These are phyloP conservation scores for Chlamydomonas applanata DNA, from an alignment of 139 green algal genomes.

Conservation along the genomic window DNA sequence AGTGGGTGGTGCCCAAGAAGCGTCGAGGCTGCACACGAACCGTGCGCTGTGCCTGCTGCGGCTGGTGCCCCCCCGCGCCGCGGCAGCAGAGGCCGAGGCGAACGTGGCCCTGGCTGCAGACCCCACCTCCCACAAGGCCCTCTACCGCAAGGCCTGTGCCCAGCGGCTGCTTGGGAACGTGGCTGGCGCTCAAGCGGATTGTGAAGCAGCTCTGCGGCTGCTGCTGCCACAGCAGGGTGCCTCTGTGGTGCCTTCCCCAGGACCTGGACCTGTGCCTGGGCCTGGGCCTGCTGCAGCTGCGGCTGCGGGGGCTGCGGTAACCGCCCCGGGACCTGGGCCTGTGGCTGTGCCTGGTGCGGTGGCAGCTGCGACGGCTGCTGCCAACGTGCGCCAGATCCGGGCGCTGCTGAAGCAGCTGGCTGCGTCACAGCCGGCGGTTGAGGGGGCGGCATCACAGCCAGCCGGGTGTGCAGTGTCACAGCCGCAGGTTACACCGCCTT, in stretches of 20 bases:
- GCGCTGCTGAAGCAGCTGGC: not conserved
- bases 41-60: conserved; percentile 11
- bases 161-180: conserved; percentile 9
- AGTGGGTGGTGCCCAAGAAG: not conserved
- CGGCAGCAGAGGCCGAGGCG: conserved; percentile 10
- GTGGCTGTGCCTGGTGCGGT: not conserved
- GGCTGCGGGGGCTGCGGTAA: not conserved
- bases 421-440: too few species aligned
- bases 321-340: not conserved
- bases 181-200: conserved; percentile 7
- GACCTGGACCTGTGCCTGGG: not conserved
- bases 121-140: conserved; percentile 15
- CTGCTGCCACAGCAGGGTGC: not conserved
- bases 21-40: conserved; percentile 15
- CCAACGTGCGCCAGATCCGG: not conserved
- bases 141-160: conserved; percentile 22
- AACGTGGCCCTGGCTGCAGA: conserved; percentile 6
- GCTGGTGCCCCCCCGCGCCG: not conserved
- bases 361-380: not conserved
- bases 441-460: too few species aligned
- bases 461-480: too few species aligned
- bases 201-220: not conserved
- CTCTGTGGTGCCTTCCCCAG: not conserved
- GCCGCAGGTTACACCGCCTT: too few species aligned
- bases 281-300: too few species aligned